Evolutionary conservation across 176 grass and related monocot genomes (phyloP), one percentile per base, ranked within the genome.

Genomic region (Oryza coarctata): DNA sequence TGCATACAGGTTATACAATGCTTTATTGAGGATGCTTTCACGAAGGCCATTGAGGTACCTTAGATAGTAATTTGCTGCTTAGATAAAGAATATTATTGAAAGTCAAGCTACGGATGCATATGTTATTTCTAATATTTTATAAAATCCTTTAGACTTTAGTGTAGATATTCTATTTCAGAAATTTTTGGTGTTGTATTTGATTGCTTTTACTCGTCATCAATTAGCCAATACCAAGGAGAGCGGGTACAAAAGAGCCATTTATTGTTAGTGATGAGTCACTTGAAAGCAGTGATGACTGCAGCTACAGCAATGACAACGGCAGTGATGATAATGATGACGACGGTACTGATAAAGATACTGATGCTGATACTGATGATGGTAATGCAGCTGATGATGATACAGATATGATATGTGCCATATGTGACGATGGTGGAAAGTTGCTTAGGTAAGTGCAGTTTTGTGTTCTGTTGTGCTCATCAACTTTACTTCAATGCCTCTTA

Each of bases 351-450:
- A 26, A 70, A 0, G 60, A 3, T 39, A 47, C 75, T 44, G 39
- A 66, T 63, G 52, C 52, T 68, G 14, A 87, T 52, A 74, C 50
- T 55, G 7, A 83, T 44, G 20, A 30, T 76, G 73, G 58, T 22
- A 70, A 69, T 65, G 33, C 50, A 55, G 7, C 7, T 55, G 50
- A 55, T 55, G 81, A 85, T 71, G 34, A 69, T 67, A 85, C 84
- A 55, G 85, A 92, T 79, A 41, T 47, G 20, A 75, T 92, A 72
- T 92, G 93, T 82, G 79, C 81, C 10, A 86, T 92, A 80, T 94
- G 93, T 41, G 90, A 94, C 52, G 85, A 94, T 62, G 90, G 93
- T 66, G 93, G 90, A 57, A 84, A 78, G 4, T 39, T 92, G 71
- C 68, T 94, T 44, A 77, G 90, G 93, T 94, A 86, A 14, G 29